phyloP scores from a whole-genome alignment of 495 filamentous ascomycete species.

The Talaromyces ruber region DNA sequence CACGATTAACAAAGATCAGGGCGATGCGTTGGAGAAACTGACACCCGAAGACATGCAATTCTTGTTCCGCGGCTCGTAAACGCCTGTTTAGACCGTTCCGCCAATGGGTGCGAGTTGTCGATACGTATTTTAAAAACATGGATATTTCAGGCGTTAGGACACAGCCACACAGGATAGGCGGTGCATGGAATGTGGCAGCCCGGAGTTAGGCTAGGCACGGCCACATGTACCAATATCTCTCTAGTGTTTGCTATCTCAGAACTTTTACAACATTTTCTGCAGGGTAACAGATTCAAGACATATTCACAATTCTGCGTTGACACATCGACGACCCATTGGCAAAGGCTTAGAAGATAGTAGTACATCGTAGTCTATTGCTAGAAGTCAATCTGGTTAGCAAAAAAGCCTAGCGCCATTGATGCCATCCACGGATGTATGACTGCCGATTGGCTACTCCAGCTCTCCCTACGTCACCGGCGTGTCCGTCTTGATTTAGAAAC shows the following conservation, averaged over 20 bases:
- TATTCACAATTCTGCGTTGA: not conserved
- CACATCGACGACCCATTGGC: too few relatives aligned
- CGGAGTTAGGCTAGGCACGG: not conserved
- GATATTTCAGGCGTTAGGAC: not conserved
- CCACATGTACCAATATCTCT: not conserved
- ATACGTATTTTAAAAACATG: not conserved
- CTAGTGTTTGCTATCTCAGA: not conserved
- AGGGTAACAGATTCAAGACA: not conserved
- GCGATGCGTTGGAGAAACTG: conserved; percentile 73
- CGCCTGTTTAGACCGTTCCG: too few relatives aligned
- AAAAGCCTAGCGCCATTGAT: not conserved
- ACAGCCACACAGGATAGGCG: not conserved
- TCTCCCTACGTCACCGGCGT: not conserved
- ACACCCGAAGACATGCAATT: conserved; percentile 92
- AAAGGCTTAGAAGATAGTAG: not conserved
- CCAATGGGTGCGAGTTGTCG: not conserved
- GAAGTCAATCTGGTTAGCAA: too few relatives aligned
- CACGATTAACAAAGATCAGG: conserved; percentile 86
- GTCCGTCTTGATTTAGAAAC: not conserved
- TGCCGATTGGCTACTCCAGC: not conserved
- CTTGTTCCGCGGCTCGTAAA: conserved; percentile 65
- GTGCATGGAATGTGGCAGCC: not conserved
- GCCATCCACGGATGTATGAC: not conserved
- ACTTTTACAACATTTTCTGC: not conserved
- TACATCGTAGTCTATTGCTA: too few relatives aligned